Evolutionary conservation across 768 basidiomycete genomes (phyloP).

Genomic region (Rhodotorula sphaerocarpa): DNA sequence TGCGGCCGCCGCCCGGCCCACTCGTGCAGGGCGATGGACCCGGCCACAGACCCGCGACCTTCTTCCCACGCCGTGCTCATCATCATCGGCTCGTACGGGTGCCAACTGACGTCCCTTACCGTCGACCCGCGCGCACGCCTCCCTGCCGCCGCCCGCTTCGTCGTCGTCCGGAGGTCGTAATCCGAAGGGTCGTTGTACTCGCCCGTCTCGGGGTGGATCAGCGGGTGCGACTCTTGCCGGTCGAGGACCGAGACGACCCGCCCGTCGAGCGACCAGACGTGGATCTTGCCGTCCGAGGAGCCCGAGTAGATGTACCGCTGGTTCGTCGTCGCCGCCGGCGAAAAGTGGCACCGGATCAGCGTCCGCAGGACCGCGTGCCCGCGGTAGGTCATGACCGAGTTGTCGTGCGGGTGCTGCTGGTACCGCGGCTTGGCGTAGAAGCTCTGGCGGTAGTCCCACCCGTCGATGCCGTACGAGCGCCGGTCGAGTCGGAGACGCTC

Average conservation of each 20-base stretch:
- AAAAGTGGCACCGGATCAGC: conserved; percentile 92
- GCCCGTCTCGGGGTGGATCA: conserved; percentile 42
- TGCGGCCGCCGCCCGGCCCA: conserved; percentile 59
- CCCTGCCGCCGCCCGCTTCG: conserved; percentile 29
- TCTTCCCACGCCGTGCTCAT: conserved; percentile 91
- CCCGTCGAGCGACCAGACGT: conserved; percentile 94
- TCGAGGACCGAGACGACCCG: conserved; percentile 73
- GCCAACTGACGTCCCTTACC: conserved; percentile 94
- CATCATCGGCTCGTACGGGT: conserved; percentile 76
- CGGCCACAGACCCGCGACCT: conserved; percentile 46
- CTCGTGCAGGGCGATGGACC: conserved; percentile 79
- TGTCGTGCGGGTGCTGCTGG: conserved; percentile 30
- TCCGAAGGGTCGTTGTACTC: conserved; percentile 58
- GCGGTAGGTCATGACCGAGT: conserved; percentile 59
- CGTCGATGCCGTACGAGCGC: conserved; percentile 15
- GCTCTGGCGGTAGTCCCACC: conserved; percentile 2
- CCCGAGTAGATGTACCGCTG: conserved; percentile 88
- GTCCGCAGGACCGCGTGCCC: conserved; percentile 85
- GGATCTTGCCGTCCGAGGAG: conserved; percentile 72
- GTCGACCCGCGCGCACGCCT: conserved; percentile 46
- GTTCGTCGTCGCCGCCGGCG: conserved; percentile 83
- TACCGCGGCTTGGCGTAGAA: conserved; percentile 17
- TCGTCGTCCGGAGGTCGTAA: conserved; percentile 34
- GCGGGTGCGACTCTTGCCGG: conserved; percentile 64
- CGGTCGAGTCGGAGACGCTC: conserved; percentile 20